These are phyloP conservation scores for Leccinum barrowsii DNA, from an alignment of 768 basidiomycete genomes.

Conservation along the genomic window DNA sequence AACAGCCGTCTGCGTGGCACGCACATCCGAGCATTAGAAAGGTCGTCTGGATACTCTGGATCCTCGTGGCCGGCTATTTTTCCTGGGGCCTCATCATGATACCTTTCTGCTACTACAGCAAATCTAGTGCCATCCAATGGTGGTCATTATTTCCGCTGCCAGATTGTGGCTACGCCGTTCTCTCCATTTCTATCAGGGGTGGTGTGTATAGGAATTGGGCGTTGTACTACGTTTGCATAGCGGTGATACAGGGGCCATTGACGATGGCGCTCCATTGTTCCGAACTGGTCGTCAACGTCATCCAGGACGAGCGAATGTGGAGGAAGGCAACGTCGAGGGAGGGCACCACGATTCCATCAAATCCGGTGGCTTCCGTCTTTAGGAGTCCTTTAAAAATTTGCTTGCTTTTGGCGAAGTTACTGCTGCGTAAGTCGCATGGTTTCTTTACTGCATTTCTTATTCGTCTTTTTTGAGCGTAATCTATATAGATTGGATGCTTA, in stretches of 20 bases:
- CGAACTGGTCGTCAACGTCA: constrained; percentile 27
- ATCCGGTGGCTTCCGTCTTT: constrained; percentile 23
- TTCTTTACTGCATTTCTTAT: not conserved
- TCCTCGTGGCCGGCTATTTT: constrained; percentile 18
- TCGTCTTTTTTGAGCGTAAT: not conserved
- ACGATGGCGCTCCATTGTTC: constrained; percentile 27
- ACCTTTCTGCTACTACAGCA: constrained; percentile 4
- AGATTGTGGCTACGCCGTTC: constrained; percentile 15
- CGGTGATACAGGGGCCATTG: constrained; percentile 26
- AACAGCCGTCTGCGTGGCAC: constrained; percentile 28
- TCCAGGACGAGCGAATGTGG: constrained; percentile 29
- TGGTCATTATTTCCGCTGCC: constrained; percentile 29
- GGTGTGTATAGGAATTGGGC: constrained; percentile 22
- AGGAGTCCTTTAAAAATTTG: constrained; percentile 18
- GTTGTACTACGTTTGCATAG: constrained; percentile 24
- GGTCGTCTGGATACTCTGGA: constrained; percentile 23
- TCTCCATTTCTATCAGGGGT: constrained; percentile 17
- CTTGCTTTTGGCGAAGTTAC: constrained; percentile 20
- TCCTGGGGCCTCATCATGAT: constrained; percentile 21
- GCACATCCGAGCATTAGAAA: constrained; percentile 23
- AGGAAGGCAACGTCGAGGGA: constrained; percentile 19
- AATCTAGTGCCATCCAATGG: constrained; percentile 1
- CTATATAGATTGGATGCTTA: constrained; percentile 30
- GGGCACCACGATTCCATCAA: constrained; percentile 12
- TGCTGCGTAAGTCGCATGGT: constrained; percentile 23